Evolutionary conservation across 1,139 yeast species (phyloP), one percentile per base, ranked within the genome.

Genomic region (Kazachstania sp.): DNA sequence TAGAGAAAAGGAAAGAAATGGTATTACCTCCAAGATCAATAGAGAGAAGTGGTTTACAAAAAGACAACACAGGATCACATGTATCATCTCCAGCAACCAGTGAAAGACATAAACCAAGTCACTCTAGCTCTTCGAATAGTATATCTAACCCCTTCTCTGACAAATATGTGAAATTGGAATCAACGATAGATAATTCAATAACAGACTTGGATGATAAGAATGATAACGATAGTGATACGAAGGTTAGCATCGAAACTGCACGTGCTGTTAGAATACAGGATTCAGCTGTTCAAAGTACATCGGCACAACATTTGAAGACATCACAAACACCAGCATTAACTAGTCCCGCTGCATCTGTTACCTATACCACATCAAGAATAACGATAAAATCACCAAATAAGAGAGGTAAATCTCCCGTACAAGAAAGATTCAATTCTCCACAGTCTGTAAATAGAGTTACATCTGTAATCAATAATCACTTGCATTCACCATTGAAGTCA

Each of bases 261-360:
- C 42, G 39, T 13, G 20, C 35, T 1, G 28, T 19, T 16, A 39
- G 34, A 13, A 13, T 38, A 28, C 26, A 38, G 11, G 46, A 44
- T 13, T 23, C 28, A 23, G 28, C 28, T 2, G 28, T 23, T 9
- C 28, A 23, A 4, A 9, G 28, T 23, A 23, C 28, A 23, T 23
- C 28, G 5, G 4, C 39, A 13, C 37, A 31, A 15, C 29, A 31
- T 20, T 30, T 20, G 8, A n/a, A 23, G 8, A 36, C 42, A n/a
- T 29, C 44, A 5, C 39, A 30, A 13, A 36, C 34, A 6, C 19
- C 41, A 8, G 20, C 45, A 4, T 26, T 47, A 7, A 59, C 58
- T 4, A 63, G 64, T 44, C 67, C 67, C n/a, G 67, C 67, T 1
- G 54, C 66, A 0, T 64, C 67, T 3, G 63, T 61, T 6, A 54